phyloP scores from a whole-genome alignment of 2,329 filamentous ascomycete genomes.

The Mycosphaerella sp. region DNA sequence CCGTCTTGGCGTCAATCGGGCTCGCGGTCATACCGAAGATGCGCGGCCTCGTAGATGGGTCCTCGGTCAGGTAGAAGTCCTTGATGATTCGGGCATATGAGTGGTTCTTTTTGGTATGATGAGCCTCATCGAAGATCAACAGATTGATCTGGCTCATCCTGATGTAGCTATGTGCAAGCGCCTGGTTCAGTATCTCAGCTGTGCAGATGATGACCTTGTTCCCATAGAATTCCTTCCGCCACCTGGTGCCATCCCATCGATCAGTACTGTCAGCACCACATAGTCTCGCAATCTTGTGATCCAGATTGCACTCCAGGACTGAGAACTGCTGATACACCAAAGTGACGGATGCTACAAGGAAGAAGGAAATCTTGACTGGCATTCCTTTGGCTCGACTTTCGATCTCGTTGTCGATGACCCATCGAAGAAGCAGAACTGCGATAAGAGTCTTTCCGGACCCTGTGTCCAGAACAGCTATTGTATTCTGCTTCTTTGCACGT shows the following conservation, averaged over 20 bases:
- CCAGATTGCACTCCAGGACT: conserved; percentile 74
- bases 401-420: conserved; percentile 71
- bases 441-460: conserved; percentile 97
- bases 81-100: conserved; percentile 85
- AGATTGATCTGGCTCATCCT: conserved; percentile 79
- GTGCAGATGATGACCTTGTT: conserved; percentile 90
- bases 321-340: conserved; percentile 84
- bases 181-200: conserved; percentile 75
- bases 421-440: conserved; percentile 73
- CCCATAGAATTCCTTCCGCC: conserved; percentile 52
- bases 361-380: conserved; percentile 68
- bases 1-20: conserved; percentile 74
- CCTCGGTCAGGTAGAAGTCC: conserved; percentile 64
- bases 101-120: conserved; percentile 92
- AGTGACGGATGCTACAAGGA: conserved; percentile 79
- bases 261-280: conserved; percentile 63
- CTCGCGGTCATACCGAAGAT: conserved; percentile 98
- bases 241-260: conserved; percentile 55
- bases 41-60: conserved; percentile 54
- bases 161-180: conserved; percentile 72
- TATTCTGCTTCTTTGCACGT: conserved; percentile 74
- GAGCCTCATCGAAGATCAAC: conserved; percentile 90
- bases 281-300: conserved; percentile 66
- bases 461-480: conserved; percentile 91
- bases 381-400: conserved; percentile 58